These are phyloP conservation scores for Yamadazyma conglobata DNA, from an alignment of 1,139 yeast genomes.

Conservation along the genomic window DNA sequence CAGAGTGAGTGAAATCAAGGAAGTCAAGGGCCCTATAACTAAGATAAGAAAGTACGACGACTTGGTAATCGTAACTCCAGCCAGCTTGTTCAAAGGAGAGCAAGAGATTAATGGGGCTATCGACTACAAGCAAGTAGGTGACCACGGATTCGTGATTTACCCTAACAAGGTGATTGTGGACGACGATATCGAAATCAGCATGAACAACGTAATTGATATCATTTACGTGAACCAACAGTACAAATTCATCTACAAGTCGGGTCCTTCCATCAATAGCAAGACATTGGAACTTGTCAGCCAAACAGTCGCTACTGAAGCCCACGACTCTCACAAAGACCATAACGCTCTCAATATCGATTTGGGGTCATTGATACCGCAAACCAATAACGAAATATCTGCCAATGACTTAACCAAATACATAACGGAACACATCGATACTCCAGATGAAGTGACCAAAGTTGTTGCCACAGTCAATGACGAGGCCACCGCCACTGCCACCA, in stretches of 20 bases:
- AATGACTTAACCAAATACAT: conserved; percentile 6
- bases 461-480: conserved; percentile 31
- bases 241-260: conserved; percentile 10
- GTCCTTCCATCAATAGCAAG: conserved; percentile 6
- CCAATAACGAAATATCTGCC: conserved; percentile 5
- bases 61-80: conserved; percentile 8
- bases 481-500: conserved; percentile 31
- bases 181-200: conserved; percentile 1
- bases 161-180: conserved; percentile 3
- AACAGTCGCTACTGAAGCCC: conserved; percentile 2
- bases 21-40: conserved; percentile 2
- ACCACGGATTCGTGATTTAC: conserved; percentile 3
- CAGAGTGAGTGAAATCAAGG: conserved; percentile 3
- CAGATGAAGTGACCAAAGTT: conserved; percentile 17
- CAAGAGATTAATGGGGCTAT: conserved; percentile 1
- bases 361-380: conserved; percentile 4
- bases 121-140: conserved; percentile 2
- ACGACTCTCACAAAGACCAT: not conserved
- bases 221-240: conserved; percentile 3
- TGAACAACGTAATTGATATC: conserved; percentile 8
- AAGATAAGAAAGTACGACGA: conserved; percentile 4
- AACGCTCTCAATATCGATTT: conserved; percentile 4
- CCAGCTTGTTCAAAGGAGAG: conserved; percentile 8
- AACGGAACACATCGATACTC: conserved; percentile 4
- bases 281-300: conserved; percentile 6